These are phyloP conservation scores for Thraustochytrium sp. DNA, from an alignment of 352 stramenopile species.

Conservation along the genomic window DNA sequence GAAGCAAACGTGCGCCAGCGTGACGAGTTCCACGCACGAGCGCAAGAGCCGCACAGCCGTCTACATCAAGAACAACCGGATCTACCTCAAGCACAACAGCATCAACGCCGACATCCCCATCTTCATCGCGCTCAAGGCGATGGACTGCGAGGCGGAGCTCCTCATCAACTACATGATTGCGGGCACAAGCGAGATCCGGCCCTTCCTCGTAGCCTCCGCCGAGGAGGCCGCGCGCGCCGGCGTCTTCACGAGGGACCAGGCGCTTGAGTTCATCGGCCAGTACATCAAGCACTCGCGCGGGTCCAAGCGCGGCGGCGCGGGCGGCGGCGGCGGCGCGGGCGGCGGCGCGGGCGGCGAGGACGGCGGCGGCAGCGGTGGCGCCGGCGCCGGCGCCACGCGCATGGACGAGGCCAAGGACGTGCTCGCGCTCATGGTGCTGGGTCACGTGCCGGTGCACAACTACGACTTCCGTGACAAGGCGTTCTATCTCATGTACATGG, in stretches of 20 bases:
- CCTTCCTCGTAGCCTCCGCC: background rate
- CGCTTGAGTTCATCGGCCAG: slow-evolving; percentile 90
- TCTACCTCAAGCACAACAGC: slow-evolving; percentile 99
- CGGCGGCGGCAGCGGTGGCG: slow-evolving; percentile 44
- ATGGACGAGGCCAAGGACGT: slow-evolving; percentile 93
- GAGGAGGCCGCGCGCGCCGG: slow-evolving; percentile 25
- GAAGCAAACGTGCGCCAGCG: slow-evolving; percentile 80
- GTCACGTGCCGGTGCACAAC: slow-evolving; percentile 93
- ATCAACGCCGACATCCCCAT: slow-evolving; percentile 57
- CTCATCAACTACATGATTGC: background rate
- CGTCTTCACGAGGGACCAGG: slow-evolving; percentile 56
- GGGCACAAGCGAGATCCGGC: background rate
- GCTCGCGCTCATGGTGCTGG: slow-evolving; percentile 95
- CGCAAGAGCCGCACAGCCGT: slow-evolving; percentile 94
- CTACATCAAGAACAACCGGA: slow-evolving; percentile 86
- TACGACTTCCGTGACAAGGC: slow-evolving; percentile 96
- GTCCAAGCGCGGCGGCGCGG: background rate
- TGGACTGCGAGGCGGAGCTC: slow-evolving; percentile 14
- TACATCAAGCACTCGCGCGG: slow-evolving; percentile 72
- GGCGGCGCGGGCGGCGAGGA: slow-evolving; percentile 45
- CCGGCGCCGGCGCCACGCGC: slow-evolving; percentile 65
- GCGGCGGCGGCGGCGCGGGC: background rate
- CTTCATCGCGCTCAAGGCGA: slow-evolving; percentile 45
- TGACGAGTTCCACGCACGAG: slow-evolving; percentile 98
- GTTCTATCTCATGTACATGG: slow-evolving; percentile 96